These are phyloP conservation scores for Populus simonii DNA, from an alignment of 345 rosid species.

Conservation along the genomic window DNA sequence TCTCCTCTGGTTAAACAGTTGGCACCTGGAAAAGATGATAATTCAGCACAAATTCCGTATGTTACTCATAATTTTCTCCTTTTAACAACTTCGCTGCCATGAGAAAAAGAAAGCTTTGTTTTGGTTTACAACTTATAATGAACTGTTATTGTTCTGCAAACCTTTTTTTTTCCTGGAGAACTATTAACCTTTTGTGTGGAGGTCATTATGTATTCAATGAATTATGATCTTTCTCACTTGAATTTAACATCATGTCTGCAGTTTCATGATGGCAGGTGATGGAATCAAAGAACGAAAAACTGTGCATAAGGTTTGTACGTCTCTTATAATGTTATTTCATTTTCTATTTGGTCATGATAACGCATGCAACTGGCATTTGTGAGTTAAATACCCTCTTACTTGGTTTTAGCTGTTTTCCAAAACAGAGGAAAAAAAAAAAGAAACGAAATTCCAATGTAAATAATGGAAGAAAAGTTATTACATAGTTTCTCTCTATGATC, in stretches of 20 bases:
- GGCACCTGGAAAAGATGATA: slow-evolving; percentile 60
- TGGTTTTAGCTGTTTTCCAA: not conserved
- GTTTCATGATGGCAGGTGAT: slow-evolving; percentile 91
- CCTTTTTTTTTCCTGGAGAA: not conserved
- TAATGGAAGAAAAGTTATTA: not conserved
- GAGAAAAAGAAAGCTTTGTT: not conserved
- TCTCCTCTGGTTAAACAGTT: slow-evolving; percentile 74
- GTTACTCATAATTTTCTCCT: slow-evolving; percentile 18
- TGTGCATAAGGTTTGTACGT: slow-evolving; percentile 52
- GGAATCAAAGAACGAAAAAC: slow-evolving; percentile 57
- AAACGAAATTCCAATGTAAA: not conserved
- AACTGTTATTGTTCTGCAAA: not conserved
- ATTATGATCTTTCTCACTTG: too few species aligned
- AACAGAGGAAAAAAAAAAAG: not conserved
- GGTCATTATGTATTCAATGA: too few species aligned
- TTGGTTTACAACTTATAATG: not conserved
- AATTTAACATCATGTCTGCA: slow-evolving; percentile 22
- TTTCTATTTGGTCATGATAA: not conserved
- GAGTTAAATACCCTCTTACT: not conserved
- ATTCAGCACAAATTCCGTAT: slow-evolving; percentile 78
- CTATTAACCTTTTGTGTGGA: too few species aligned
- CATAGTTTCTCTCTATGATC: not conserved
- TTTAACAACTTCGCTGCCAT: slow-evolving; percentile 1
- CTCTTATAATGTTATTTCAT: not conserved
- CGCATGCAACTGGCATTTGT: not conserved